Percentiles rank a stretch among this genome's conserved stretches.
Conservation (phyloP, 164 flowering plant genomes). For the Taxillus chinensis region DNA sequence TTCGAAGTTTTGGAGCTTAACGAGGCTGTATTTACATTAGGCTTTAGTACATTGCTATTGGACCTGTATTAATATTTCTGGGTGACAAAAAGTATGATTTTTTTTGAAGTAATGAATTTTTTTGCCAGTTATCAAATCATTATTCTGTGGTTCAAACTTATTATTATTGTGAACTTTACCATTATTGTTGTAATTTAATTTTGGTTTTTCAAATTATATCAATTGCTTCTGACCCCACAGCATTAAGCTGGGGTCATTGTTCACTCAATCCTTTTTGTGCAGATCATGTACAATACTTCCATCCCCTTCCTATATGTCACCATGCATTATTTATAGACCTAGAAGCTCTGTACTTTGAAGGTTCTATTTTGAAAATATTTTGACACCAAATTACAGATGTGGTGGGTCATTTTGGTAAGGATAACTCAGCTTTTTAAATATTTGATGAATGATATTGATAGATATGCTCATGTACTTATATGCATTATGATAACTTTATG, state of each 20-base stretch:
- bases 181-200: background rate
- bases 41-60: too few relatives aligned
- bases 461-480: conserved; percentile 29
- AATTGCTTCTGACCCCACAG: background rate
- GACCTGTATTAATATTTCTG: too few relatives aligned
- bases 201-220: background rate
- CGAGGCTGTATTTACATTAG: conserved; percentile 1
- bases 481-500: too few relatives aligned
- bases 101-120: background rate
- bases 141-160: too few relatives aligned
- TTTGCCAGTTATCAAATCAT: too few relatives aligned
- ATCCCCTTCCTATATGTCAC: background rate
- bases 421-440: background rate
- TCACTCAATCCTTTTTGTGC: conserved; percentile 11
- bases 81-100: conserved; percentile 2
- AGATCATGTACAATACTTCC: conserved; percentile 8
- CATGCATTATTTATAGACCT: background rate
- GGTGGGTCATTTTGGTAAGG: background rate
- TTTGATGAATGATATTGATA: conserved; percentile 15
- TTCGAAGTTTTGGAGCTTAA: conserved; percentile 27
- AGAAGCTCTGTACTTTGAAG: conserved; percentile 7
- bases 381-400: background rate
- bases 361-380: conserved; percentile 2
- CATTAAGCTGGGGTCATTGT: conserved; percentile 1
- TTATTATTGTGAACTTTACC: too few relatives aligned